Conservation (phyloP, 179 eudicot genomes). For the Actinidia chinensis region DNA sequence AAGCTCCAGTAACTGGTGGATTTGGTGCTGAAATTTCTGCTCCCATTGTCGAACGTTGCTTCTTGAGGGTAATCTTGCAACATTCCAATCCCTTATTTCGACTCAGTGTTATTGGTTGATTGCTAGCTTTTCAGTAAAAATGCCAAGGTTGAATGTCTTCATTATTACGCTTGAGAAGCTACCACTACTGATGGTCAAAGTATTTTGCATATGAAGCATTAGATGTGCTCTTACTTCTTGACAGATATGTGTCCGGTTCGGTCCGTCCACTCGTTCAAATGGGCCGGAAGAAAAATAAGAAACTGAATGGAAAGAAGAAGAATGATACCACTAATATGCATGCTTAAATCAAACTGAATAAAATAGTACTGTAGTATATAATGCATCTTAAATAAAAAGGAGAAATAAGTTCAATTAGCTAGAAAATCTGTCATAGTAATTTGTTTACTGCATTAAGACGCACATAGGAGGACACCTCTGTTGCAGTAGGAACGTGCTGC, state of each 20-base stretch:
- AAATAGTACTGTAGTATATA: no score
- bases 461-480: no score
- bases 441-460: no score
- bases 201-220: background rate
- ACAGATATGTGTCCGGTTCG: background rate
- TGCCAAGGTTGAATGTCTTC: background rate
- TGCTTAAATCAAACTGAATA: no score
- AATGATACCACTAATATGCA: background rate
- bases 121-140: background rate
- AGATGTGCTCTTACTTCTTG: background rate
- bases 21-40: slow-evolving; percentile 99
- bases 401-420: no score
- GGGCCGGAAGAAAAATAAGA: background rate
- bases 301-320: background rate
- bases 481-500: no score
- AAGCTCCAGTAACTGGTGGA: slow-evolving; percentile 98
- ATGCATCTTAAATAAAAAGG: no score
- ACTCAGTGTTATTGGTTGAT: background rate
- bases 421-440: no score
- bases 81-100: background rate
- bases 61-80: slow-evolving; percentile 70
- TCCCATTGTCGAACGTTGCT: slow-evolving; percentile 87
- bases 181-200: no score
- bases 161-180: background rate
- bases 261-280: background rate